Conservation (phyloP, 1,284 basidiomycete species). For the Puccinia brachypodii region DNA sequence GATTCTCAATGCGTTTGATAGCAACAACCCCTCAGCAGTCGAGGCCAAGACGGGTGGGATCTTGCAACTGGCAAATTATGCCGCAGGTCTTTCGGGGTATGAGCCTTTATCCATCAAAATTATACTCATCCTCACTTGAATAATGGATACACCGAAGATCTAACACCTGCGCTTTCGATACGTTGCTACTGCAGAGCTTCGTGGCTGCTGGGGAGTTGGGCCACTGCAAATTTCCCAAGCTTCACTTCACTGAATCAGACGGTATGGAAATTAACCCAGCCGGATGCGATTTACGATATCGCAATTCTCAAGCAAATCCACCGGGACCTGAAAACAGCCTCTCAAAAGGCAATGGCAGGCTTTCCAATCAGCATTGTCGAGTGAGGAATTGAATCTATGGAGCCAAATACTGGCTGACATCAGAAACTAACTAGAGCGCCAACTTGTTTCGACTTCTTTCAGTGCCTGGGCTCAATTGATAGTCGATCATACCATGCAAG, state of each 20-base stretch:
- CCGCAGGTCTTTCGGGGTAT: conserved; percentile 44
- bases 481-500: conserved; percentile 46
- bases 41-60: conserved; percentile 44
- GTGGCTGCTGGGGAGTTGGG: conserved; percentile 48
- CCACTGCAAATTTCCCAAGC: conserved; percentile 45
- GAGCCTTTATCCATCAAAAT: neutral
- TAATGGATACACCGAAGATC: neutral
- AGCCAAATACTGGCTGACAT: neutral
- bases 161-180: neutral
- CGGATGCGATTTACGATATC: conserved; percentile 41
- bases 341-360: conserved; percentile 41
- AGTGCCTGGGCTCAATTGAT: conserved; percentile 49
- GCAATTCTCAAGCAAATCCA: conserved; percentile 45
- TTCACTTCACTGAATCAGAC: conserved; percentile 47
- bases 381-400: neutral
- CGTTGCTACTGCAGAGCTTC: conserved; percentile 3
- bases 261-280: conserved; percentile 44
- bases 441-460: neutral
- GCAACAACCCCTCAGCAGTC: conserved; percentile 30
- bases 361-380: conserved; percentile 48
- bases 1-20: conserved; percentile 44
- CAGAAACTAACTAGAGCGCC: neutral
- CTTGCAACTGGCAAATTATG: conserved; percentile 45
- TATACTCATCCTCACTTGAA: neutral
- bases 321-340: conserved; percentile 39